Conservation (phyloP, 2,329 filamentous ascomycete genomes). For the Mollisiaceae sp. region DNA sequence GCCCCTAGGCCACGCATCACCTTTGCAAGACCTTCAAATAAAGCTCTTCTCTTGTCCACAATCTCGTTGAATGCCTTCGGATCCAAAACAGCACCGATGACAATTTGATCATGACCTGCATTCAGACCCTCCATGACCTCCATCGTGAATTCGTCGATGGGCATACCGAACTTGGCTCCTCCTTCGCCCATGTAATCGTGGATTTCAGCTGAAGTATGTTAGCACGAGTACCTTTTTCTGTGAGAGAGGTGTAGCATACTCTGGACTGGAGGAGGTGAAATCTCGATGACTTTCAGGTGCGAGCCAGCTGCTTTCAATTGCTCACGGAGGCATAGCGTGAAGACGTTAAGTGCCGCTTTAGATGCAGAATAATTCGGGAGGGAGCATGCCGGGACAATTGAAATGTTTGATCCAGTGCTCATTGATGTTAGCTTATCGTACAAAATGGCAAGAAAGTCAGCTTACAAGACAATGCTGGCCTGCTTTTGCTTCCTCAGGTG, state of each 20-base stretch:
- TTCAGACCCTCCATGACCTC: constrained; percentile 31
- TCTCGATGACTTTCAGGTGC: constrained; percentile 48
- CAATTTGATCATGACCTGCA: constrained; percentile 24
- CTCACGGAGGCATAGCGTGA: constrained; percentile 49
- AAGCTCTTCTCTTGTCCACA: neutral
- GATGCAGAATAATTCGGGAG: constrained; percentile 50
- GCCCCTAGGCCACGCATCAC: neutral
- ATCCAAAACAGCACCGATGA: constrained; percentile 14
- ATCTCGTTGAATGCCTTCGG: neutral
- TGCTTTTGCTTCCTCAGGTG: constrained; percentile 30
- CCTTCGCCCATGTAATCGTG: constrained; percentile 52
- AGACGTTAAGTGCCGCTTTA: constrained; percentile 51
- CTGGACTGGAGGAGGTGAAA: constrained; percentile 45
- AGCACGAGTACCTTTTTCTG: neutral
- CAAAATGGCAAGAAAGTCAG: neutral
- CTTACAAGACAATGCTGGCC: constrained; percentile 32
- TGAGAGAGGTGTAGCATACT: constrained; percentile 23
- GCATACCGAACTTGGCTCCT: constrained; percentile 54
- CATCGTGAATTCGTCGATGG: constrained; percentile 49
- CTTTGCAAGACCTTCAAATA: neutral
- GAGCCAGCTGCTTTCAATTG: constrained; percentile 44
- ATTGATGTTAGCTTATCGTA: neutral
- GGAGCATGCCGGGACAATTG: constrained; percentile 27
- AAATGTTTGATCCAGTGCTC: constrained; percentile 32
- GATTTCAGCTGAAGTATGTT: constrained; percentile 43